phyloP scores from a whole-genome alignment of 805 yeast species.

The Kuraishia capsulata region DNA sequence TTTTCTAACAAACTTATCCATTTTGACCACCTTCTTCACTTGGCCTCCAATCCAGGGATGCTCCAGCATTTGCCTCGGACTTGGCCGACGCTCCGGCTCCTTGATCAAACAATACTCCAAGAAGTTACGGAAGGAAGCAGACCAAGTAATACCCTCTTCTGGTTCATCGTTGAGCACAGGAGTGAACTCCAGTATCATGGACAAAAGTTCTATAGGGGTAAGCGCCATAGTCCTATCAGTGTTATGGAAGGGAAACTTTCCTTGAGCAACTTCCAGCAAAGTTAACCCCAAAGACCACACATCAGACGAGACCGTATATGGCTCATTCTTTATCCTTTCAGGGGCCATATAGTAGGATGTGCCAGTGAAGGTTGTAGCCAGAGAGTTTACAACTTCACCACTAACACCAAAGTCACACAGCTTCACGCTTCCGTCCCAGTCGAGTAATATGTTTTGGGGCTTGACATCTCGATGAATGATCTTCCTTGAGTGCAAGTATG shows the following conservation, averaged over 20 bases:
- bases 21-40: constrained; percentile 59
- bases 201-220: constrained; percentile 78
- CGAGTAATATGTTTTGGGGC: constrained; percentile 85
- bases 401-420: constrained; percentile 96
- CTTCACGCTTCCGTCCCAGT: constrained; percentile 72
- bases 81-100: constrained; percentile 72
- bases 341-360: constrained; percentile 99
- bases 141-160: constrained; percentile 69
- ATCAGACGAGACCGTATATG: constrained; percentile 91
- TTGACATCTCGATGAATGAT: constrained; percentile 95
- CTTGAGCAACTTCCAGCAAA: constrained; percentile 84
- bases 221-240: constrained; percentile 36
- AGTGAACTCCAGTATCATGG: constrained; percentile 72
- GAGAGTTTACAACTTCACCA: constrained; percentile 91
- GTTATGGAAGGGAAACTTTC: constrained; percentile 71
- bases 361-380: constrained; percentile 95
- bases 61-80: constrained; percentile 84
- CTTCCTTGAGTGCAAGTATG: constrained; percentile 78
- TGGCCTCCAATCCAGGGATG: constrained; percentile 93
- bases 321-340: constrained; percentile 91
- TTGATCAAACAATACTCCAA: constrained; percentile 74
- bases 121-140: constrained; percentile 74
- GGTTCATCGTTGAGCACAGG: constrained; percentile 78
- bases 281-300: constrained; percentile 96
- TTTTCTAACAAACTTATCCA: constrained; percentile 76